Conservation (phyloP, 129 eudicot genomes). For the Ambrosia artemisiifolia region DNA sequence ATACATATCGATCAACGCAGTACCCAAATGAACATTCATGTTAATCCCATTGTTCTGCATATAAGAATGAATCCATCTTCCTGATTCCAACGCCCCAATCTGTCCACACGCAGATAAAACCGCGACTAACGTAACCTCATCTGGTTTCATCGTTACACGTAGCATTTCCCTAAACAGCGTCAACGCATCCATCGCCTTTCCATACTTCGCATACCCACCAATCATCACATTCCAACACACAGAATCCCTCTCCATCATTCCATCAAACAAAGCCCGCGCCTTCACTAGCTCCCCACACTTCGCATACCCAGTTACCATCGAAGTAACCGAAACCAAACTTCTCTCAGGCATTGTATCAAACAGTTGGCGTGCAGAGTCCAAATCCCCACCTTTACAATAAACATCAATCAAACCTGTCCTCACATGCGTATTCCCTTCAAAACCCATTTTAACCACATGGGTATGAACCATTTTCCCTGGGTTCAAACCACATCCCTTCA, state of each 20-base stretch:
- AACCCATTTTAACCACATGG: slow-evolving; percentile 57
- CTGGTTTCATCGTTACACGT: slow-evolving; percentile 32
- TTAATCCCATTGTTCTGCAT: slow-evolving; percentile 20
- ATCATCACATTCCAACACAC: slow-evolving; percentile 93
- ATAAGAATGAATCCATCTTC: slow-evolving; percentile 77
- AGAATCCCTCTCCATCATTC: slow-evolving; percentile 49
- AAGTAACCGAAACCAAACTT: slow-evolving; percentile 58
- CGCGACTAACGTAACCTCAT: slow-evolving; percentile 60
- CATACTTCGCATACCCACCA: slow-evolving; percentile 68
- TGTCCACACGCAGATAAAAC: slow-evolving; percentile 79
- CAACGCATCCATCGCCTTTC: slow-evolving; percentile 62
- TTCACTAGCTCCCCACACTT: slow-evolving; percentile 51
- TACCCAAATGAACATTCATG: slow-evolving; percentile 53
- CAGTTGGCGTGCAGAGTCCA: slow-evolving; percentile 51
- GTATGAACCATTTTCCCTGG: slow-evolving; percentile 51
- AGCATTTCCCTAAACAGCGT: slow-evolving; percentile 55
- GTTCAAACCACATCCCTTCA: slow-evolving; percentile 42
- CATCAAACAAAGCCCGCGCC: slow-evolving; percentile 65
- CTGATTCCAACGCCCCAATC: slow-evolving; percentile 71
- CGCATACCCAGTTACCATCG: slow-evolving; percentile 69
- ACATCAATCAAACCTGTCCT: slow-evolving; percentile 71
- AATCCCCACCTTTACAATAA: slow-evolving; percentile 52
- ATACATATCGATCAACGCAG: slow-evolving; percentile 83
- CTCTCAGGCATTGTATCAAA: slow-evolving; percentile 63
- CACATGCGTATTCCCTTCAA: slow-evolving; percentile 55